These are phyloP conservation scores for Phoenix dactylifera DNA, from an alignment of 176 grass and related monocot genomes.

Conservation along the genomic window DNA sequence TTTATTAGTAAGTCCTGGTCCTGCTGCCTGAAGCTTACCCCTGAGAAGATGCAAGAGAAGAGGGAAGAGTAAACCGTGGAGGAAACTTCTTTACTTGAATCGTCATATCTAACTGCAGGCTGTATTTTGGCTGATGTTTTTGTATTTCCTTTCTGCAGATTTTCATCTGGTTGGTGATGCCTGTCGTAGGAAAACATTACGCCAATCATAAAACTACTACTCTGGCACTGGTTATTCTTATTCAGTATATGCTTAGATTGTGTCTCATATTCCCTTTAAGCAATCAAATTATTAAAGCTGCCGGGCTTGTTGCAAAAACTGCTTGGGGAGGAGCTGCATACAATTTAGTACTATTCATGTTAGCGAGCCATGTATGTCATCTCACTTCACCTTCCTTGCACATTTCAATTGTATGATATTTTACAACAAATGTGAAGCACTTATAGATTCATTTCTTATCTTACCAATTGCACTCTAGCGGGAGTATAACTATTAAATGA, in stretches of 20 bases:
- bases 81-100: no score
- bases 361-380: slow-evolving; percentile 81
- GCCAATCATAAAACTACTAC: slow-evolving; percentile 53
- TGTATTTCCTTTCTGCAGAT: slow-evolving; percentile 15
- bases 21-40: no score
- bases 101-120: no score
- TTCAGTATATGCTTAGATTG: slow-evolving; percentile 72
- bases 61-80: neutral
- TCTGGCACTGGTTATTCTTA: slow-evolving; percentile 54
- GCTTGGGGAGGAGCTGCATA: slow-evolving; percentile 93
- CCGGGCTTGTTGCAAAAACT: slow-evolving; percentile 78
- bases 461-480: no score
- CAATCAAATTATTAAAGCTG: slow-evolving; percentile 66
- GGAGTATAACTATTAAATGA: no score
- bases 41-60: neutral
- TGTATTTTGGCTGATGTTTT: neutral
- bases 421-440: no score
- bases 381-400: neutral
- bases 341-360: slow-evolving; percentile 88
- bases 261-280: slow-evolving; percentile 72
- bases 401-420: no score
- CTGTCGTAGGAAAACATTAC: slow-evolving; percentile 35
- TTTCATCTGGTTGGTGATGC: slow-evolving; percentile 30
- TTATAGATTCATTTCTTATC: no score
- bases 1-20: no score